Evolutionary conservation across 148 eudicot genomes (phyloP).

Genomic region (Spergularia marina): DNA sequence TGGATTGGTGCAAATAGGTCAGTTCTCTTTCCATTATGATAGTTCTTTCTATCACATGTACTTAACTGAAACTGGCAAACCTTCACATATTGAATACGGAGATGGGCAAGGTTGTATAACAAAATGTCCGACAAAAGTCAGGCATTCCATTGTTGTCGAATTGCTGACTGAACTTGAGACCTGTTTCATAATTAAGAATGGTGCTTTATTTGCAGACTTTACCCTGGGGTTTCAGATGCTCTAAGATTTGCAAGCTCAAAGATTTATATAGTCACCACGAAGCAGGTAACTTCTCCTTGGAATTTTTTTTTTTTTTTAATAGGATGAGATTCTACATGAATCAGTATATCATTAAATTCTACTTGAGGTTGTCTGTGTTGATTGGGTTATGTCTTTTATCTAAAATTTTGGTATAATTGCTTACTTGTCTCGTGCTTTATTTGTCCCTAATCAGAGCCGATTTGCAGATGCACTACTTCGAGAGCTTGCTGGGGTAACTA

Average conservation of each 20-base stretch:
- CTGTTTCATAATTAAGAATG: background rate
- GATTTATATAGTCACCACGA: conserved; percentile 89
- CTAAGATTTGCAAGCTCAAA: conserved; percentile 82
- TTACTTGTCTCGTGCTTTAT: conserved; percentile 13
- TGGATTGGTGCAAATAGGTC: conserved; percentile 99
- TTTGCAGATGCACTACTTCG: conserved; percentile 88
- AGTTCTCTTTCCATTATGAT: conserved; percentile 20
- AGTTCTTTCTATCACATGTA: background rate
- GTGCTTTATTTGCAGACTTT: conserved; percentile 55
- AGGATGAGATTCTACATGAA: too few species aligned
- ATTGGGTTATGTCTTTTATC: too few species aligned
- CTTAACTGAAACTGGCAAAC: background rate
- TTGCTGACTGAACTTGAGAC: background rate
- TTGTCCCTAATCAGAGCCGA: conserved; percentile 52
- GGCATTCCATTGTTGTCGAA: background rate
- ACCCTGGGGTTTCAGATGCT: conserved; percentile 96
- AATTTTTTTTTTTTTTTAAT: too few species aligned
- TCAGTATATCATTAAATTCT: too few species aligned
- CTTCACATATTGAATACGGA: background rate
- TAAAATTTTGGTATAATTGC: background rate
- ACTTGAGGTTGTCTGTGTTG: too few species aligned
- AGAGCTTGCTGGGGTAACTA: conserved; percentile 85
- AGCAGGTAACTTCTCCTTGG: conserved; percentile 51
- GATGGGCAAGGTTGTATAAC: background rate
- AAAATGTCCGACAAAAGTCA: background rate